Conservation (phyloP, 768 basidiomycete genomes). For the Boletus subcaerulescens region DNA sequence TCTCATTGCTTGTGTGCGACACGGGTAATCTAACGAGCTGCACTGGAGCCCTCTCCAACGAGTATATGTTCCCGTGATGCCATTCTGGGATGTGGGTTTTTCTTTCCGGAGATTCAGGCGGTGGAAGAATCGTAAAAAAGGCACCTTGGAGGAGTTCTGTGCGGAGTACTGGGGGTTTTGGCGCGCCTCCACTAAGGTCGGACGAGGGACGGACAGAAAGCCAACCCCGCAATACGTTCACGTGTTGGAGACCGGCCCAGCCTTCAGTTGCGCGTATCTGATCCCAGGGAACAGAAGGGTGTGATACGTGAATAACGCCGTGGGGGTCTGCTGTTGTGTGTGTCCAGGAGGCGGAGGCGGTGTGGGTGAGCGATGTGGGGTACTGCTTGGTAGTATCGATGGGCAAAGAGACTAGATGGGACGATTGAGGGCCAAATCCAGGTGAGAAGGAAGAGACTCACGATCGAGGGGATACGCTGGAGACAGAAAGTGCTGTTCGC, state of each 20-base stretch:
- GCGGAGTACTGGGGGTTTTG: constrained; percentile 44
- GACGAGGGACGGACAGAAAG: constrained; percentile 55
- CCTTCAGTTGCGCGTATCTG: constrained; percentile 74
- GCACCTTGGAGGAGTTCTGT: constrained; percentile 69
- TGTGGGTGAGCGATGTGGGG: constrained; percentile 51
- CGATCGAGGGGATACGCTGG: constrained; percentile 71
- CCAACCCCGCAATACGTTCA: constrained; percentile 63
- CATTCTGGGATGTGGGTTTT: constrained; percentile 45
- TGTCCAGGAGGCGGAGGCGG: constrained; percentile 55
- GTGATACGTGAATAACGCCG: constrained; percentile 57
- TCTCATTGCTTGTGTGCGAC: constrained; percentile 33
- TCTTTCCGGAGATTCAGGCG: constrained; percentile 28
- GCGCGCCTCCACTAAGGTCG: background rate
- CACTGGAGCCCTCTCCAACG: constrained; percentile 50
- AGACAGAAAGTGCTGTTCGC: constrained; percentile 81
- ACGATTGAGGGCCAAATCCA: background rate
- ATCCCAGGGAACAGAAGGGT: constrained; percentile 63
- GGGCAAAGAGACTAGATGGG: constrained; percentile 9
- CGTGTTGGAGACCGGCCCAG: constrained; percentile 85
- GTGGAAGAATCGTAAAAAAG: constrained; percentile 69
- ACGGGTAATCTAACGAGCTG: constrained; percentile 50
- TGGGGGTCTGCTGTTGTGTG: constrained; percentile 38
- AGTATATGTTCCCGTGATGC: constrained; percentile 88
- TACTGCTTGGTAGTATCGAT: constrained; percentile 33
- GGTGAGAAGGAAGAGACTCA: constrained; percentile 31